Conservation (phyloP, 345 rosid species). For the Balakata baccata region DNA sequence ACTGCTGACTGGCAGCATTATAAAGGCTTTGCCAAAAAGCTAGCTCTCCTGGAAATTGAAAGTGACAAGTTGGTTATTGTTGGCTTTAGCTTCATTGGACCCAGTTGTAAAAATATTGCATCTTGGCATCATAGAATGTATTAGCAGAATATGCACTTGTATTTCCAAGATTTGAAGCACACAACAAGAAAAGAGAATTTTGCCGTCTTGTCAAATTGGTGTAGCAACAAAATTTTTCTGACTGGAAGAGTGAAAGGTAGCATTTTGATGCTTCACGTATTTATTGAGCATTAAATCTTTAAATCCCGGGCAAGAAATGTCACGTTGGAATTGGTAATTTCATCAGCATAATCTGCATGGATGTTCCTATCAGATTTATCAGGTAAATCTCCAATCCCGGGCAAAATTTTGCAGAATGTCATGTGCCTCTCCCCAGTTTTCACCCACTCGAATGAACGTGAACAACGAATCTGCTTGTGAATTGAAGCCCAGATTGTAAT, state of each 20-base stretch:
- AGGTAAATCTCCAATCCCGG: no score
- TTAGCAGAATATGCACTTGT: not conserved
- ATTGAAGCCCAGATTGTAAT: no score
- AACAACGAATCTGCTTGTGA: no score
- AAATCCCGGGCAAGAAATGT: no score
- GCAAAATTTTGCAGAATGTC: no score
- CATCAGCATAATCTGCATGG: no score
- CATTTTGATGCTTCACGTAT: not conserved
- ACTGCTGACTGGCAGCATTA: not conserved
- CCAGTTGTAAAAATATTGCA: not conserved
- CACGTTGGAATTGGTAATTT: no score
- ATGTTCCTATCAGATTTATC: no score
- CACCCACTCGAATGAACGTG: no score
- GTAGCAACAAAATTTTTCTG: not conserved
- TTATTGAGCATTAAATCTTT: not conserved
- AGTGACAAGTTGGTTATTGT: not conserved
- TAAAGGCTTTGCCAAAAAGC: not conserved
- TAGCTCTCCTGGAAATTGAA: not conserved
- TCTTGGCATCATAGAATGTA: not conserved
- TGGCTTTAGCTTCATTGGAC: not conserved
- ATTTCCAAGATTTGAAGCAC: not conserved
- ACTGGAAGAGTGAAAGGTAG: not conserved
- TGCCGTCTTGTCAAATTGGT: not conserved
- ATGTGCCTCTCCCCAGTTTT: no score
- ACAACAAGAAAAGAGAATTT: not conserved